Conservation (phyloP, 2,329 filamentous ascomycete species). For the Metarhizium robertsii region DNA sequence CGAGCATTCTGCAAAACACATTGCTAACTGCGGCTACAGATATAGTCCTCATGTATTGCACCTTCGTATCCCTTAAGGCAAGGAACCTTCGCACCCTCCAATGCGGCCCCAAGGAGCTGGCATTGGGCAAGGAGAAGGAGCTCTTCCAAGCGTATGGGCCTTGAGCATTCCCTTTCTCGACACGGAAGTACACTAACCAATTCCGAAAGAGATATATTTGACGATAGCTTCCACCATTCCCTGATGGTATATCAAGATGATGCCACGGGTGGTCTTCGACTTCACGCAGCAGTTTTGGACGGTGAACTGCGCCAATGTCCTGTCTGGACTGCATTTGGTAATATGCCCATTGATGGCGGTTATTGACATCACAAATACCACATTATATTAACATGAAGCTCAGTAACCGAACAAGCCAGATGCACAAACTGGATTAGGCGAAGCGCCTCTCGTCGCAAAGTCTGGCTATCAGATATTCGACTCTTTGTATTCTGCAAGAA, state of each 20-base stretch:
- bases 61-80: constrained; percentile 47
- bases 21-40: constrained; percentile 26
- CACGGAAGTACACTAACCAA: not conserved
- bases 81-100: constrained; percentile 34
- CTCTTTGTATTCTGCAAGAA: constrained; percentile 50
- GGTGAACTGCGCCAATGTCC: constrained; percentile 45
- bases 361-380: no score
- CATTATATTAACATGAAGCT: not conserved
- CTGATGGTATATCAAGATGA: constrained; percentile 45
- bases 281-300: constrained; percentile 48
- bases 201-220: constrained; percentile 39
- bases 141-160: constrained; percentile 46
- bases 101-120: constrained; percentile 36
- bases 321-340: constrained; percentile 57
- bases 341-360: constrained; percentile 9
- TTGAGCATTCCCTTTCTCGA: no score
- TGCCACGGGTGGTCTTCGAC: constrained; percentile 37
- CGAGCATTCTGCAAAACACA: not conserved
- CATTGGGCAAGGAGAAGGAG: constrained; percentile 36
- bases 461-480: constrained; percentile 45
- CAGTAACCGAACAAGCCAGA: constrained; percentile 43
- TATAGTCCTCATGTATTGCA: constrained; percentile 49
- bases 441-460: constrained; percentile 29
- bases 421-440: constrained; percentile 42
- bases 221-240: constrained; percentile 44